Base-by-base conservation (phyloP, 2,329 filamentous ascomycete species). In the Colletotrichum echinochloae region DNA sequence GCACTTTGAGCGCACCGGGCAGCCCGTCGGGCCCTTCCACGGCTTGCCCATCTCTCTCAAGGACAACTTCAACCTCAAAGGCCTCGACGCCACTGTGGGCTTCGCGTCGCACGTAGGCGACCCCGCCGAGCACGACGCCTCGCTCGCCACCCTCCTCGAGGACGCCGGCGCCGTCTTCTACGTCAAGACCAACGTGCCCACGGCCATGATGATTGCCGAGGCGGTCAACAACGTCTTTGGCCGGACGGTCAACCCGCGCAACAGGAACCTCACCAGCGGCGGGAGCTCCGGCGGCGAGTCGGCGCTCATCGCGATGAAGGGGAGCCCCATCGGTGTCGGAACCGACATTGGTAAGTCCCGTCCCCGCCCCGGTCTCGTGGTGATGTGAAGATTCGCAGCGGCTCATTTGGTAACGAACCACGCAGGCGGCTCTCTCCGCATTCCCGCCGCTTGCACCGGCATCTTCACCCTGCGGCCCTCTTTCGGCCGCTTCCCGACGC, bases 191-290 rank as follows among this genome's bases (percentile, higher is more conserved):
- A 88, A 86, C 72, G 83, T 88, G 5, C 86, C 87, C 0, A 90
- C 88, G 1, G 88, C 89, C 16, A 90, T 91, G 85, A 91, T 92
- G 90, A 90, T 91, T 61, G 86, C 89, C 16, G 90, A 92, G 76
- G 87, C 84, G 1, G 87, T 90, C 20, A 92, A 92, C 79, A 90
- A 91, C 73, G 83, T 88, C 2, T 89, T 89, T 74, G 91, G 90
- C 11, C 83, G 89, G 16, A 91, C 89, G 0, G 77, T 88, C 28
- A 91, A 91, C 75, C 91, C 91, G 0, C 79, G 81, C 8, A 91
- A 91, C 75, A 84, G 88, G 30, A 79, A 79, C 3, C 81, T 89
- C 3, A 91, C 89, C 0, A 86, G 86, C 28, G 91, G 91, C 14
- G 91, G 91, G 12, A 90, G 87, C 46, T 91, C 89, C 0, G 91